Evolutionary conservation across 2,329 filamentous ascomycete genomes (phyloP).

Genomic region (Colletotrichum endophyticum): DNA sequence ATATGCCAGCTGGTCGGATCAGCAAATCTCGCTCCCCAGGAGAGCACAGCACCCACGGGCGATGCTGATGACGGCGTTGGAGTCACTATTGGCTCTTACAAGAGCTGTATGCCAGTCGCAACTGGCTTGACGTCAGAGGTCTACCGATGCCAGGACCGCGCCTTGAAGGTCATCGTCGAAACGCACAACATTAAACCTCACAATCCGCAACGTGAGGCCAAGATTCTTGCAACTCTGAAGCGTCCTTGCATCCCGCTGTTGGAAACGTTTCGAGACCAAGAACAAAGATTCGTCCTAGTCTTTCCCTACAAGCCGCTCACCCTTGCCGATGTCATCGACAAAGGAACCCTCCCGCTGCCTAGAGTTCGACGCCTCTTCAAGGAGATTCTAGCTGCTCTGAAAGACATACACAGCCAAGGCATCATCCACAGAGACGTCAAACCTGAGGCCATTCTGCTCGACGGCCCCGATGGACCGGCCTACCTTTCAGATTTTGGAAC

Average conservation of each 20-base stretch:
- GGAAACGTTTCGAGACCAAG: conserved; percentile 74
- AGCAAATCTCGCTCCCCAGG: conserved; percentile 10
- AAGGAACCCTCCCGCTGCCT: conserved; percentile 35
- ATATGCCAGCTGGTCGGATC: conserved; percentile 37
- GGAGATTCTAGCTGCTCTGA: conserved; percentile 74
- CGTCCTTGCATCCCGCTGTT: conserved; percentile 69
- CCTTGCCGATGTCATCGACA: conserved; percentile 69
- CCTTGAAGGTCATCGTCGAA: conserved; percentile 86
- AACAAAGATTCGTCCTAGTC: conserved; percentile 76
- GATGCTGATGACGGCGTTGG: conserved; percentile 31
- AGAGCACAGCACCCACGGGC: not conserved
- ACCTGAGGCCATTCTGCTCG: conserved; percentile 84
- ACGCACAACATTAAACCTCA: conserved; percentile 79
- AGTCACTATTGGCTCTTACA: conserved; percentile 58
- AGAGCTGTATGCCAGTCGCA: conserved; percentile 58
- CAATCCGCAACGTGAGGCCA: conserved; percentile 79
- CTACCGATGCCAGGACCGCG: conserved; percentile 70
- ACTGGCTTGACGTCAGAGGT: conserved; percentile 82
- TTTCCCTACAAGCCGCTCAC: conserved; percentile 85
- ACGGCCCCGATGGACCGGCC: conserved; percentile 70
- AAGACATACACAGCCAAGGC: conserved; percentile 71
- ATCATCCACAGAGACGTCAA: conserved; percentile 96
- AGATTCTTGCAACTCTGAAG: conserved; percentile 68
- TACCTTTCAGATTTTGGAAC: conserved; percentile 93
- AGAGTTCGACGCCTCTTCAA: conserved; percentile 54